phyloP scores from a whole-genome alignment of 768 basidiomycete species.

The Lactarius quietus region DNA sequence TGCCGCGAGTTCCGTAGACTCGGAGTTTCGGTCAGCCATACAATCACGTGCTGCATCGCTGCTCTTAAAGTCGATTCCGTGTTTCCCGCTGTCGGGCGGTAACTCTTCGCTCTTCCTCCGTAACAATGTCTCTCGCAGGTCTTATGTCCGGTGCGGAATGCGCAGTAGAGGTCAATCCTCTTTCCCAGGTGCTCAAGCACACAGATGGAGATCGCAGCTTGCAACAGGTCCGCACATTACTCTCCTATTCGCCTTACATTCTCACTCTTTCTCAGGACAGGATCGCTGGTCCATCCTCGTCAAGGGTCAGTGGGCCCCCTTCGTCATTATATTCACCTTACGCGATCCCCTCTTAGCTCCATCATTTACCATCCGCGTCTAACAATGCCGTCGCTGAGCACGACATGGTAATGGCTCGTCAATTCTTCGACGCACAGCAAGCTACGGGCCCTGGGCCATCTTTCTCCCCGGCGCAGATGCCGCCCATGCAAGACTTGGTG shows the following conservation, averaged over 20 bases:
- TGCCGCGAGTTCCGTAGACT: background rate
- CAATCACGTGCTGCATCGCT: slow-evolving; percentile 15
- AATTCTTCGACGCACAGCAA: slow-evolving; percentile 62
- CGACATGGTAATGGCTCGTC: slow-evolving; percentile 70
- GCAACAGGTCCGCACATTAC: slow-evolving; percentile 58
- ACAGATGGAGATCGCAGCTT: slow-evolving; percentile 85
- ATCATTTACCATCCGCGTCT: slow-evolving; percentile 65
- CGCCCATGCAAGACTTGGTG: slow-evolving; percentile 34
- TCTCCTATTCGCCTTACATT: slow-evolving; percentile 1
- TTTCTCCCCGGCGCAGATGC: slow-evolving; percentile 36
- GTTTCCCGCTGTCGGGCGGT: background rate
- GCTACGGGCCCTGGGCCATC: slow-evolving; percentile 35
- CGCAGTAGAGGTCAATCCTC: slow-evolving; percentile 76
- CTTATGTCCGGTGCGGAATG: slow-evolving; percentile 90
- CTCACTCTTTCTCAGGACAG: slow-evolving; percentile 53
- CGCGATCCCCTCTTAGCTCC: slow-evolving; percentile 47
- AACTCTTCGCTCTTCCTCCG: slow-evolving; percentile 21
- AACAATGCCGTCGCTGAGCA: slow-evolving; percentile 50
- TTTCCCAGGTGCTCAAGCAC: slow-evolving; percentile 87
- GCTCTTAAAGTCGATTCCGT: background rate
- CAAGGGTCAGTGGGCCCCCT: slow-evolving; percentile 46
- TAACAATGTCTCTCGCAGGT: slow-evolving; percentile 67
- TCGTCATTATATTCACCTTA: background rate
- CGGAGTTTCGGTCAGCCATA: slow-evolving; percentile 3
- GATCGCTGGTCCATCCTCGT: slow-evolving; percentile 66